Conservation (phyloP, 2,329 filamentous ascomycete species). For the Claviceps cyperi region DNA sequence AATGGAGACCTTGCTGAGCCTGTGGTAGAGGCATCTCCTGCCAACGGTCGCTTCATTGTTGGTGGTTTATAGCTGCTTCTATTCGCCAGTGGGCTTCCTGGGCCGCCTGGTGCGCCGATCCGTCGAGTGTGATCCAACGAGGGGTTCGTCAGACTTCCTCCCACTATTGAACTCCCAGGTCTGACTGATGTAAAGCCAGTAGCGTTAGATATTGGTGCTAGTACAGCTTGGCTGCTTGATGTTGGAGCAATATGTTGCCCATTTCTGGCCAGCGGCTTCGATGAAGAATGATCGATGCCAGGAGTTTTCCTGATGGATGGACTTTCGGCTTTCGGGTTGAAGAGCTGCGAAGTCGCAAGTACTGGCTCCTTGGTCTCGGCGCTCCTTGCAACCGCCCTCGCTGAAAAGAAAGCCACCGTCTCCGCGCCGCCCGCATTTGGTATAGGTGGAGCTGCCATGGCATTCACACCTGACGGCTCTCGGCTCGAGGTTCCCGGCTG, state of each 20-base stretch:
- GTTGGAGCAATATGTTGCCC: constrained; percentile 35
- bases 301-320: constrained; percentile 82
- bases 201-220: constrained; percentile 10
- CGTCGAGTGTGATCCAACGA: constrained; percentile 38
- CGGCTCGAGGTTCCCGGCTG: constrained; percentile 8
- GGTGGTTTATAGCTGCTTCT: constrained; percentile 43
- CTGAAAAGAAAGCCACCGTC: constrained; percentile 6
- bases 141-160: constrained; percentile 35
- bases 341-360: constrained; percentile 28
- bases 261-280: constrained; percentile 52
- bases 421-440: constrained; percentile 12
- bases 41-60: constrained; percentile 39
- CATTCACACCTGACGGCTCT: constrained; percentile 11
- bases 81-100: constrained; percentile 43
- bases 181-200: constrained; percentile 17
- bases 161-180: constrained; percentile 14
- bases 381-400: constrained; percentile 12
- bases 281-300: constrained; percentile 68
- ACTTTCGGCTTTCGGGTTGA: constrained; percentile 62
- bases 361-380: constrained; percentile 21
- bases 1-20: constrained; percentile 27
- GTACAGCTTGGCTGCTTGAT: constrained; percentile 14
- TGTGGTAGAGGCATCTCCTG: constrained; percentile 13
- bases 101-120: constrained; percentile 42
- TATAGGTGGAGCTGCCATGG: constrained; percentile 32